Percentiles rank a stretch among this genome's conserved stretches.
phyloP scores from a whole-genome alignment of 257 asterid species.

The Lycium ferocissimum region DNA sequence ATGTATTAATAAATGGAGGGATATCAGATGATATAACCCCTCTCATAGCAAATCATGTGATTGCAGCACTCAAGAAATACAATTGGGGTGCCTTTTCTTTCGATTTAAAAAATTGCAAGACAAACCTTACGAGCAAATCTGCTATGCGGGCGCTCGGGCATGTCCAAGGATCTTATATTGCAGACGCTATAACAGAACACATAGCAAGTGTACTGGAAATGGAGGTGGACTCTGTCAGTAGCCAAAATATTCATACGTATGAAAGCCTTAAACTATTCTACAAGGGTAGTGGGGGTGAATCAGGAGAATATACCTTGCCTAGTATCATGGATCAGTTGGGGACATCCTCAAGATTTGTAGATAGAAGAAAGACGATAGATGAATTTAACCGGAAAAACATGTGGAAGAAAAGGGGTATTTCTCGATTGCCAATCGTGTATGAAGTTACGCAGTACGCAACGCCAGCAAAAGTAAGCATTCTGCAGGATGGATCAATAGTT shows the following conservation, averaged over 20 bases:
- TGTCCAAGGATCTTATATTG: constrained; percentile 71
- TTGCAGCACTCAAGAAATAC: constrained; percentile 58
- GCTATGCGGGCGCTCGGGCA: constrained; percentile 85
- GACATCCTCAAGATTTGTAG: constrained; percentile 42
- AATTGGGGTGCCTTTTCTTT: constrained; percentile 77
- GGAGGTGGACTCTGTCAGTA: constrained; percentile 59
- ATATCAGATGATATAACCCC: constrained; percentile 60
- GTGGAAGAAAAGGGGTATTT: constrained; percentile 78
- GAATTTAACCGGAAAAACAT: constrained; percentile 47
- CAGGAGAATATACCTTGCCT: constrained; percentile 57
- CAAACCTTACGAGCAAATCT: constrained; percentile 65
- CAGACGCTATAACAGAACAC: constrained; percentile 72
- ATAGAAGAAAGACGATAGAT: constrained; percentile 45
- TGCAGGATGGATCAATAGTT: constrained; percentile 64
- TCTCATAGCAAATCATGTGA: constrained; percentile 44
- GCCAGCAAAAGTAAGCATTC: constrained; percentile 75
- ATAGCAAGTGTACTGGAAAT: constrained; percentile 58
- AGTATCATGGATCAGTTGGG: constrained; percentile 64
- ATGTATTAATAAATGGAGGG: constrained; percentile 74
- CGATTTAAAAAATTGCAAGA: constrained; percentile 69
- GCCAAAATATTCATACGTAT: constrained; percentile 56
- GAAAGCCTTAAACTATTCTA: constrained; percentile 61
- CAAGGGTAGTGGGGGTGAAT: constrained; percentile 41
- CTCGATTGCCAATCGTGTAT: constrained; percentile 64
- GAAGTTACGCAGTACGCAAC: constrained; percentile 46